Conservation (phyloP, 2,329 filamentous ascomycete genomes). For the Sarocladiaceae sp. region DNA sequence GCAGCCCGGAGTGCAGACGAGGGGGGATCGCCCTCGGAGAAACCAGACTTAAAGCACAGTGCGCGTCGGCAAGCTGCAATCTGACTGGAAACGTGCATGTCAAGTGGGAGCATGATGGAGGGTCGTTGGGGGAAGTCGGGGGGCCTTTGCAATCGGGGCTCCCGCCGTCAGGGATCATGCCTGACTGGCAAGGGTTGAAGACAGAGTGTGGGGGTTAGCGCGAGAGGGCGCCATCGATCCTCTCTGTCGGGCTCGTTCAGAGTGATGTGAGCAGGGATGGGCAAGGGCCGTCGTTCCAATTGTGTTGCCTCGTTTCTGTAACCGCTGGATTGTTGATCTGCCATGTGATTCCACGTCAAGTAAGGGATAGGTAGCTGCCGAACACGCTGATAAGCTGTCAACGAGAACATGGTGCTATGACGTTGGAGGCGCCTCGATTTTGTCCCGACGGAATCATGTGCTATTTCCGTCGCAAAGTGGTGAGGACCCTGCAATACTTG, state of each 20-base stretch:
- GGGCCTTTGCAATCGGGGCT: background rate
- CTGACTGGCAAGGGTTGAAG: slow-evolving; percentile 1
- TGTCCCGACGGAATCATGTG: background rate
- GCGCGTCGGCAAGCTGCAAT: background rate
- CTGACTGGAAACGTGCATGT: background rate
- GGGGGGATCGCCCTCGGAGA: slow-evolving; percentile 6
- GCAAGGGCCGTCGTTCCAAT: background rate
- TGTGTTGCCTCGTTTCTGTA: background rate
- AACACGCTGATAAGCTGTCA: background rate
- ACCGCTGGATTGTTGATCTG: background rate
- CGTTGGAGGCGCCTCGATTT: background rate
- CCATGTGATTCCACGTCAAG: background rate
- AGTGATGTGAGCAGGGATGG: background rate
- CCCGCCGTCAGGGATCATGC: slow-evolving; percentile 1
- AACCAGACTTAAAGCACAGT: background rate
- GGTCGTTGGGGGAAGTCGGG: slow-evolving; percentile 5
- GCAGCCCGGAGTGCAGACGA: background rate
- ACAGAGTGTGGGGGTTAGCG: slow-evolving; percentile 9
- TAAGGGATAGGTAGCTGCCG: background rate
- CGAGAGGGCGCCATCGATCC: slow-evolving; percentile 8
- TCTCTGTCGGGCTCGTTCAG: background rate
- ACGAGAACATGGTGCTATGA: background rate
- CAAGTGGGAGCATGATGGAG: slow-evolving; percentile 3
- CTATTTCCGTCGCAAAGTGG: background rate
- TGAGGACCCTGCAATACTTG: slow-evolving; percentile 5